Evolutionary conservation across 257 asterid species (phyloP), one percentile per base, ranked within the genome.

Genomic region (Nicotiana obtusifolia): DNA sequence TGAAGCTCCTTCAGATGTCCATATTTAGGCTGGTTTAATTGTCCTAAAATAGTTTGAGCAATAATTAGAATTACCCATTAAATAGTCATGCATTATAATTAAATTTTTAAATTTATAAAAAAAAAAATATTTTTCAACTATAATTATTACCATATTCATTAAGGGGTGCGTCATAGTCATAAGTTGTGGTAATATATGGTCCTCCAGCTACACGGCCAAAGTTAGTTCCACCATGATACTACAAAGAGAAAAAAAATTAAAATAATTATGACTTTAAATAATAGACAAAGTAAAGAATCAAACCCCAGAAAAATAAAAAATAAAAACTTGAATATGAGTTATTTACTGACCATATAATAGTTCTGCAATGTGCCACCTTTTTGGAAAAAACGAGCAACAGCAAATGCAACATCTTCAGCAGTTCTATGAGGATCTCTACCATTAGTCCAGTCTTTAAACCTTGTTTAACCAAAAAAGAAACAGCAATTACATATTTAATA

Each of bases 221-320:
- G 68, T 87, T 89, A 4, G 90, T 89, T 19, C 92, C 92, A 20
- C 90, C 90, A 17, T 89, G 90, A 71, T 87, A 89, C 89, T 89
- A n/a, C 68, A 10, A 64, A 30, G 56, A 7, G 33, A 24, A 28
- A 28, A 20, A 10, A 26, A 11, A 7, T 41, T 20, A 11, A 5
- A 17, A 19, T 19, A 56, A 56, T 17, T 49, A 49, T n/a, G n/a
- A 4, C 11, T 49, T 4, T 56, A 17, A 17, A 56, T 16, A 2
- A 56, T 16, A 56, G 7, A 56, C 19, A 56, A 19, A 41, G 11
- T 3, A 41, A 7, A 37, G 47, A 37, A 37, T 10, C 56, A 49
- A 49, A 0, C 16, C 56, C 31, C 28, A 1, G 1, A 26, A 26
- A 26, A 1, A 3, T 1, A 52, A 49, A 7, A 37, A 81, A 5